Conservation (phyloP, 306 rosid species). For the Prunus mume region DNA sequence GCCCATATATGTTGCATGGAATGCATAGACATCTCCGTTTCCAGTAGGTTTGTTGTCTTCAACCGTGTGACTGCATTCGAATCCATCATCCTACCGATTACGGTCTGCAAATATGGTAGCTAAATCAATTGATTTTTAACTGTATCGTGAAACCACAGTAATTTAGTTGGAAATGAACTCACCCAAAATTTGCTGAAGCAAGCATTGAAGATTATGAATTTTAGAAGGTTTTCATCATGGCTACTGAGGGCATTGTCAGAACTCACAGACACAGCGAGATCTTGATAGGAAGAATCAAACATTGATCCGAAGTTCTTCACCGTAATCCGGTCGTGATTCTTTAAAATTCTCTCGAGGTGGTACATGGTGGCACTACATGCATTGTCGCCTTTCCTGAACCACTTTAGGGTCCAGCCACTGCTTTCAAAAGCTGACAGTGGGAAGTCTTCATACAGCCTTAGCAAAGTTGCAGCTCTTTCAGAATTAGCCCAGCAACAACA, state of each 20-base stretch:
- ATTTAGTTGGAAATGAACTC: slow-evolving; percentile 30
- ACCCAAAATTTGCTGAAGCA: slow-evolving; percentile 67
- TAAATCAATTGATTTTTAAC: neutral
- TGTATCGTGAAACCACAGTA: too few species aligned
- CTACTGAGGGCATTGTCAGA: slow-evolving; percentile 45
- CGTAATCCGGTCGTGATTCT: slow-evolving; percentile 47
- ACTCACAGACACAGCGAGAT: slow-evolving; percentile 49
- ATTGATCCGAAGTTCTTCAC: slow-evolving; percentile 60
- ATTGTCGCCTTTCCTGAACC: slow-evolving; percentile 6
- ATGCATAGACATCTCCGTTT: slow-evolving; percentile 30
- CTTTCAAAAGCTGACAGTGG: slow-evolving; percentile 31
- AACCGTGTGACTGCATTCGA: slow-evolving; percentile 41
- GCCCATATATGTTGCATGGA: slow-evolving; percentile 59
- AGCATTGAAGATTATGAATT: slow-evolving; percentile 54
- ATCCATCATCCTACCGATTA: slow-evolving; percentile 55
- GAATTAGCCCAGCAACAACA: slow-evolving; percentile 85
- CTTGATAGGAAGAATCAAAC: slow-evolving; percentile 59
- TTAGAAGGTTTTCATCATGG: slow-evolving; percentile 64
- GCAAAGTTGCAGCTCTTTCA: slow-evolving; percentile 72
- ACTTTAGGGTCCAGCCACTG: slow-evolving; percentile 21
- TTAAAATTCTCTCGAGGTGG: slow-evolving; percentile 59
- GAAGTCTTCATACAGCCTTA: slow-evolving; percentile 60
- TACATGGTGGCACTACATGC: slow-evolving; percentile 19
- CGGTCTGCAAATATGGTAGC: slow-evolving; percentile 46
- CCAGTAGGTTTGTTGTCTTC: slow-evolving; percentile 40